Evolutionary conservation across 2,329 filamentous ascomycete species (phyloP).

Genomic region (Fusarium secorum): DNA sequence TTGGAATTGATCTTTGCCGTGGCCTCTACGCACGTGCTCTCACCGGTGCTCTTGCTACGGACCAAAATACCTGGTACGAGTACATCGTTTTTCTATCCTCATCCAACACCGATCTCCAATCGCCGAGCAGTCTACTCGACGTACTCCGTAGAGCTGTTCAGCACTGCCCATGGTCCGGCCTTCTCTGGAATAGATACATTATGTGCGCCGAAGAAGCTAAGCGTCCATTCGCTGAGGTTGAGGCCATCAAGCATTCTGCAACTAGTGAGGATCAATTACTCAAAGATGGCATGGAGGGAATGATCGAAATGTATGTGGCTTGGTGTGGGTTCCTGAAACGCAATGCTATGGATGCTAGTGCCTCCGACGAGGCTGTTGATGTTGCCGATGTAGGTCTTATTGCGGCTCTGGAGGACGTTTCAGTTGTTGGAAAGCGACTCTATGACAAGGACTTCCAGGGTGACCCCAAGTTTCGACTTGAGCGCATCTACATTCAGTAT

Average conservation of each 20-base stretch:
- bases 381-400: constrained; percentile 89
- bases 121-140: constrained; percentile 64
- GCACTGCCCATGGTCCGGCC: constrained; percentile 93
- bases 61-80: constrained; percentile 83
- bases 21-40: constrained; percentile 83
- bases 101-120: constrained; percentile 48
- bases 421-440: constrained; percentile 76
- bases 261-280: constrained; percentile 87
- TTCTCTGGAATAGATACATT: constrained; percentile 89
- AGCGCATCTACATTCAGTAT: constrained; percentile 92
- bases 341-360: constrained; percentile 76
- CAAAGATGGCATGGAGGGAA: constrained; percentile 83
- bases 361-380: constrained; percentile 83
- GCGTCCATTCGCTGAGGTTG: constrained; percentile 80
- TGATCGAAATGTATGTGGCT: constrained; percentile 88
- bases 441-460: constrained; percentile 80
- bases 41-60: constrained; percentile 71
- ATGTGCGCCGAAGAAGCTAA: constrained; percentile 82
- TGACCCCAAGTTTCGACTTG: constrained; percentile 88
- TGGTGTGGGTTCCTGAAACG: constrained; percentile 96
- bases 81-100: constrained; percentile 78
- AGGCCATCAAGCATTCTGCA: constrained; percentile 89
- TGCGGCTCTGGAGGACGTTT: constrained; percentile 85
- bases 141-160: constrained; percentile 82
- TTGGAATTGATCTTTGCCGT: constrained; percentile 61